Conservation (phyloP, 108 stramenopile species). For the Aurantiochytrium sp. region DNA sequence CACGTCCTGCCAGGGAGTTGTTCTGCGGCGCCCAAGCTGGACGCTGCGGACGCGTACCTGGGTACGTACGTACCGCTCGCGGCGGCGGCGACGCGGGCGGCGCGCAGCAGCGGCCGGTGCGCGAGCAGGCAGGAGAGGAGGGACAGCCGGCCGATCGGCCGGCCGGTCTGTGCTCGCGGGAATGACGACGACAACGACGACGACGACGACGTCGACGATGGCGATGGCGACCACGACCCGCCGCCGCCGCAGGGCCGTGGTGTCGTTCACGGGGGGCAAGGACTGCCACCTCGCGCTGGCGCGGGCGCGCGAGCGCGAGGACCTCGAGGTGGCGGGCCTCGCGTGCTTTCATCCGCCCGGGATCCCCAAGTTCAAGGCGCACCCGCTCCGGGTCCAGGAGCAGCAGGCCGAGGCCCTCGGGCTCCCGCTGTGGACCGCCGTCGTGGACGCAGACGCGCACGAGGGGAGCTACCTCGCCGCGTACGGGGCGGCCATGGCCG, state of each 20-base stretch:
- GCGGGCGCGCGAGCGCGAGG: background rate
- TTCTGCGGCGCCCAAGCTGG: too few species aligned
- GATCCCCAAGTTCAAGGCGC: background rate
- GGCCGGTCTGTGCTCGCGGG: too few species aligned
- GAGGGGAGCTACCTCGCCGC: background rate
- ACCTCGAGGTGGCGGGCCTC: background rate
- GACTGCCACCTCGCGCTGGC: conserved; percentile 18
- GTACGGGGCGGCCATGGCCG: background rate
- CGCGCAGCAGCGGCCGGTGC: too few species aligned
- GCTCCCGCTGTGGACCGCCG: background rate
- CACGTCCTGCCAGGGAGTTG: too few species aligned
- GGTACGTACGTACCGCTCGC: too few species aligned
- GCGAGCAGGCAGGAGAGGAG: too few species aligned
- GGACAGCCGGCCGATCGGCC: too few species aligned
- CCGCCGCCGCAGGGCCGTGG: background rate
- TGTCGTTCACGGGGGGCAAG: conserved; percentile 29
- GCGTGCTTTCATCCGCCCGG: background rate
- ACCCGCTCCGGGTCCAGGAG: background rate
- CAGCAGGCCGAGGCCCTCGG: conserved; percentile 1
- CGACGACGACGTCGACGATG: too few species aligned
- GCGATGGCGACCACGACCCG: background rate
- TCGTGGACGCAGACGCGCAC: background rate
- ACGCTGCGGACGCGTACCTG: too few species aligned
- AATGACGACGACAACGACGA: too few species aligned
- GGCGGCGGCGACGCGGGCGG: too few species aligned